Conservation (phyloP, 768 basidiomycete species). For the Tephrocybe sp. region DNA sequence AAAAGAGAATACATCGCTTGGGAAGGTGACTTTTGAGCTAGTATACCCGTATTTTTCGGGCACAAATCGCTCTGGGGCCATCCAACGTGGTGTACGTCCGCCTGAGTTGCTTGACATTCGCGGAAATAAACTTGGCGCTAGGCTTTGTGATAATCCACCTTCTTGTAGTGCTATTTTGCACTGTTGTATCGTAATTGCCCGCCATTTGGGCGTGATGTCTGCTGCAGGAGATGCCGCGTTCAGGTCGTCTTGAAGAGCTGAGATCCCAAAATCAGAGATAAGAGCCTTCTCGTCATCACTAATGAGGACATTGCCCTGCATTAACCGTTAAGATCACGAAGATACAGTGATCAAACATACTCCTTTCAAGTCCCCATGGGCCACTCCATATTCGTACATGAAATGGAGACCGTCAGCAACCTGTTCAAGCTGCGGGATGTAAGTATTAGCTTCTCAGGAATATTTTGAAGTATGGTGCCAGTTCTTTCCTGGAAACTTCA, state of each 20-base stretch:
- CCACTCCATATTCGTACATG: slow-evolving; percentile 24
- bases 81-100: slow-evolving; percentile 27
- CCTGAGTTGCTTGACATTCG: slow-evolving; percentile 15
- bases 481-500: slow-evolving; percentile 11
- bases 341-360: slow-evolving; percentile 15
- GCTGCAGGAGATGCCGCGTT: not conserved
- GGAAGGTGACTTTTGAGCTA: slow-evolving; percentile 19
- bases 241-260: slow-evolving; percentile 8
- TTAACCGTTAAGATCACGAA: not conserved
- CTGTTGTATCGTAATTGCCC: not conserved
- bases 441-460: too few relatives aligned
- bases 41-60: slow-evolving; percentile 13
- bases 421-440: slow-evolving; percentile 21
- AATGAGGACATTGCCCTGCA: slow-evolving; percentile 16
- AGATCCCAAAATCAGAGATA: slow-evolving; percentile 14
- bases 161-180: not conserved
- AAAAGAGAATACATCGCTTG: slow-evolving; percentile 30
- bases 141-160: slow-evolving; percentile 2
- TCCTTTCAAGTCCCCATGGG: slow-evolving; percentile 43
- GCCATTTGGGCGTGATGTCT: not conserved
- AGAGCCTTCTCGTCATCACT: slow-evolving; percentile 11
- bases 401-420: slow-evolving; percentile 28
- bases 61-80: slow-evolving; percentile 26
- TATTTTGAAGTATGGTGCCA: too few relatives aligned
- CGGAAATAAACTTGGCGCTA: slow-evolving; percentile 4